Evolutionary conservation across 495 filamentous ascomycete species (phyloP).

Genomic region (Neurospora sp.): DNA sequence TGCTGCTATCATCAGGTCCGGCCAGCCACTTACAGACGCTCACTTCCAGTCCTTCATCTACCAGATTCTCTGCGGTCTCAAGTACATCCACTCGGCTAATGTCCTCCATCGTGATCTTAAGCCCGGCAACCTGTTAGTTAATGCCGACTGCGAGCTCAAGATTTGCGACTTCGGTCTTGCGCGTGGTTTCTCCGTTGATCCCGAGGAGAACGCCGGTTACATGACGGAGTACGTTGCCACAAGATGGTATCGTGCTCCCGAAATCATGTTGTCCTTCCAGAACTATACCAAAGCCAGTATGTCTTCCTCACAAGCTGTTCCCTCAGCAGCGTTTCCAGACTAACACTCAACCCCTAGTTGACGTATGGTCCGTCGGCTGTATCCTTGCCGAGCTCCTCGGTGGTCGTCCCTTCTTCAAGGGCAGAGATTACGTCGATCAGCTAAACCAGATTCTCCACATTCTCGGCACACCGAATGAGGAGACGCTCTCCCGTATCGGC

Average conservation of each 20-base stretch:
- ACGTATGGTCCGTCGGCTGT: conserved; percentile 98
- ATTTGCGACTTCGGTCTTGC: conserved; percentile 98
- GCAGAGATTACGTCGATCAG: conserved; percentile 97
- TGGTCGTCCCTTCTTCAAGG: conserved; percentile 97
- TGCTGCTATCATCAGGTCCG: conserved; percentile 94
- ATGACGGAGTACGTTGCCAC: conserved; percentile 99
- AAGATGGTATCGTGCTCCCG: conserved; percentile 95
- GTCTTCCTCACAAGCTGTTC: conserved; percentile 25
- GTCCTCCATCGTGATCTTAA: conserved; percentile 95
- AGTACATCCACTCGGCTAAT: conserved; percentile 98
- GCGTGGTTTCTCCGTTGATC: conserved; percentile 90
- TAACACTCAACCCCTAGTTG: conserved; percentile 46
- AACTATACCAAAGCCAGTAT: conserved; percentile 98
- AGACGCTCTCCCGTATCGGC: conserved; percentile 87
- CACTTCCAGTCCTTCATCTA: conserved; percentile 95
- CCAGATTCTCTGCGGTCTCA: conserved; percentile 89
- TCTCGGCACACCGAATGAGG: conserved; percentile 90
- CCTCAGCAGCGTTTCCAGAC: neutral
- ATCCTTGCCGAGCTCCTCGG: conserved; percentile 95
- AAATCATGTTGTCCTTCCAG: conserved; percentile 99
- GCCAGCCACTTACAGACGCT: conserved; percentile 90
- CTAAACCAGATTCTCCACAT: conserved; percentile 99
- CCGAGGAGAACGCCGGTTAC: conserved; percentile 96
- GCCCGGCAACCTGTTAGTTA: conserved; percentile 92
- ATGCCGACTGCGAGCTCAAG: conserved; percentile 98